Evolutionary conservation across 768 basidiomycete species (phyloP), one percentile per base, ranked within the genome.

Genomic region (Coprinellus micaceus): DNA sequence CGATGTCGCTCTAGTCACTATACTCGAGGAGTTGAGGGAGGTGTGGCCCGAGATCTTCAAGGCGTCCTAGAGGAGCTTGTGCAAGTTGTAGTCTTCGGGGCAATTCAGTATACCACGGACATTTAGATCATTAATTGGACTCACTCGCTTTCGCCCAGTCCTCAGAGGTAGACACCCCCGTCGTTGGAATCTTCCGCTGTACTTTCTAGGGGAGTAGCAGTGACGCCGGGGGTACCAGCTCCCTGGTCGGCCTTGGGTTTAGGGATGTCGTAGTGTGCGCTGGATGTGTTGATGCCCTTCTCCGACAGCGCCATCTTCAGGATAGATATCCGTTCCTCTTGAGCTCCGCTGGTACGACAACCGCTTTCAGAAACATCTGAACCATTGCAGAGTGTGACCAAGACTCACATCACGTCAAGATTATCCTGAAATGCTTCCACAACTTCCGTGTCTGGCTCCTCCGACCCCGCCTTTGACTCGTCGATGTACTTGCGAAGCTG

Each of bases 31-130:
- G 61, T 71, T 94, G 60, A 74, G 91, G 58, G 68, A 63, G 11
- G 74, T 90, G 17, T 94, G 92, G 92, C 73, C 82, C 3, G 85
- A 92, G 58, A 73, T 94, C 24, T 93, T 94, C 74, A 78, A 75
- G 62, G 21, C 45, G 33, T 52, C 37, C 49, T 55, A 26, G 30
- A 30, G 40, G 21, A 22, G 40, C n/a, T n/a, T n/a, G n/a, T n/a
- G n/a, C n/a, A n/a, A n/a, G n/a, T n/a, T n/a, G n/a, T n/a, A n/a
- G n/a, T n/a, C n/a, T n/a, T n/a, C n/a, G n/a, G n/a, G n/a, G n/a
- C n/a, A n/a, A n/a, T n/a, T n/a, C n/a, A n/a, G n/a, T n/a, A n/a
- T n/a, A n/a, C n/a, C n/a, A n/a, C n/a, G n/a, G n/a, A n/a, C n/a
- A n/a, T n/a, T n/a, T n/a, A n/a, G n/a, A n/a, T n/a, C n/a, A n/a